A percentile compares a stretch with the other conserved stretches of the same genome.
Conservation (phyloP, 2,329 filamentous ascomycete species). For the Neopestalotiopsis sp. region DNA sequence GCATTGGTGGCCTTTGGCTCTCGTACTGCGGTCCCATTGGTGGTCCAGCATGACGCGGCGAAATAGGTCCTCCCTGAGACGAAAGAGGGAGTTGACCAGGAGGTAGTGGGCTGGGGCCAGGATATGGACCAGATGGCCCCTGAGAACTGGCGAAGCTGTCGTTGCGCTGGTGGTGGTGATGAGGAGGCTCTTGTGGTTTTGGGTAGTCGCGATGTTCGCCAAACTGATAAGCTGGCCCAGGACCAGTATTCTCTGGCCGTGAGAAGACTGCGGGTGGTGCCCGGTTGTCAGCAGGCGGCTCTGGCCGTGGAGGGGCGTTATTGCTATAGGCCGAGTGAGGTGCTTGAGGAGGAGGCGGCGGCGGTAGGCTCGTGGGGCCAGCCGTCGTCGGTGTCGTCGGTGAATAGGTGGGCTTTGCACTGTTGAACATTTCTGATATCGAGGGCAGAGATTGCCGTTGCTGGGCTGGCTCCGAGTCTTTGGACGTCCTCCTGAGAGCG, state of each 20-base stretch:
- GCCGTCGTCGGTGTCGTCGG: slow-evolving; percentile 35
- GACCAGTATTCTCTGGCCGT: slow-evolving; percentile 28
- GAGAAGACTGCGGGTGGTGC: slow-evolving; percentile 31
- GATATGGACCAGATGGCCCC: slow-evolving; percentile 44
- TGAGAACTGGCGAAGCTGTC: slow-evolving; percentile 34
- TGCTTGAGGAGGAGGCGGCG: slow-evolving; percentile 24
- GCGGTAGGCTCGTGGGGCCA: slow-evolving; percentile 30
- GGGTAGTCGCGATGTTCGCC: slow-evolving; percentile 33
- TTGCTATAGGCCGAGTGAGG: slow-evolving; percentile 2
- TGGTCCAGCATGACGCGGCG: slow-evolving; percentile 53
- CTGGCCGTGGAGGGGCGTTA: slow-evolving; percentile 30
- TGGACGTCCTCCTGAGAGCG: slow-evolving; percentile 31
- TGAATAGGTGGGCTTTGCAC: slow-evolving; percentile 35
- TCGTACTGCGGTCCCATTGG: slow-evolving; percentile 52
- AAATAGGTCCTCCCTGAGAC: slow-evolving; percentile 48
- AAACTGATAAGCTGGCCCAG: slow-evolving; percentile 32
- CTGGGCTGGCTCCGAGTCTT: slow-evolving; percentile 30
- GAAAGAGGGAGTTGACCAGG: slow-evolving; percentile 49
- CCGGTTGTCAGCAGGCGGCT: slow-evolving; percentile 33
- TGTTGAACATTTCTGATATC: slow-evolving; percentile 37
- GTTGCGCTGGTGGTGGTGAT: slow-evolving; percentile 24
- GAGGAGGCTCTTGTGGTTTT: slow-evolving; percentile 29
- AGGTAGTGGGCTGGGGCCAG: slow-evolving; percentile 51
- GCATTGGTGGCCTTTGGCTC: slow-evolving; percentile 45
- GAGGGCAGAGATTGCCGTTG: slow-evolving; percentile 40